Percentiles rank a stretch among this genome's conserved stretches.
phyloP scores from a whole-genome alignment of 768 basidiomycete species.

The Hypholoma fasciculare region DNA sequence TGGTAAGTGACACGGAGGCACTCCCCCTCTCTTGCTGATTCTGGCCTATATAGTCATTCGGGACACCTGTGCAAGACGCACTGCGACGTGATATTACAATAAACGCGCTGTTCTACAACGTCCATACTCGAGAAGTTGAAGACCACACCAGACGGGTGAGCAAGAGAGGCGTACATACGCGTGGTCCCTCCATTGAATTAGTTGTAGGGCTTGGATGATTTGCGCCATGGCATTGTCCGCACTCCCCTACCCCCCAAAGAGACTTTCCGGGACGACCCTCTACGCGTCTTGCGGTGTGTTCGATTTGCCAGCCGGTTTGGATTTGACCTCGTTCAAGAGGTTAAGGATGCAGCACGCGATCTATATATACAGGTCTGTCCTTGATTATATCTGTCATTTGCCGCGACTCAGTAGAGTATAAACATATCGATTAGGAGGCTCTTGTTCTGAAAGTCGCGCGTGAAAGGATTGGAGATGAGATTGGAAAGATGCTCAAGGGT shows the following conservation, averaged over 20 bases:
- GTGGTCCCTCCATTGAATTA: constrained; percentile 8
- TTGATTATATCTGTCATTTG: background rate
- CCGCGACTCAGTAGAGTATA: background rate
- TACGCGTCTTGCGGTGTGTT: constrained; percentile 88
- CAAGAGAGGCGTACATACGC: background rate
- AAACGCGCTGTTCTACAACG: constrained; percentile 95
- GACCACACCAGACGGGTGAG: constrained; percentile 80
- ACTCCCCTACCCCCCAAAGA: constrained; percentile 86
- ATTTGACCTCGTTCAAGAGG: constrained; percentile 70
- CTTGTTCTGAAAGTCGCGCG: constrained; percentile 81
- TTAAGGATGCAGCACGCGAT: constrained; percentile 63
- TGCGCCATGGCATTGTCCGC: constrained; percentile 74
- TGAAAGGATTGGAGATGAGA: constrained; percentile 89
- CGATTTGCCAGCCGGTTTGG: constrained; percentile 92
- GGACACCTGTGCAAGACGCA: constrained; percentile 91
- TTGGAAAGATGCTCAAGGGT: constrained; percentile 95
- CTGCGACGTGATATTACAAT: constrained; percentile 91
- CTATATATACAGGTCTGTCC: constrained; percentile 58
- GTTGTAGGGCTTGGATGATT: constrained; percentile 80
- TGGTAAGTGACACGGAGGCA: constrained; percentile 52
- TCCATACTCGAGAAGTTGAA: constrained; percentile 83
- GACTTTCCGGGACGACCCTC: constrained; percentile 93
- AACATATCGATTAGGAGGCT: constrained; percentile 42
- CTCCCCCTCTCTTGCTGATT: background rate
- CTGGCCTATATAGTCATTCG: constrained; percentile 63